Evolutionary conservation across 73 alveolate species (phyloP).

Genomic region (Durusdinium trenchii): DNA sequence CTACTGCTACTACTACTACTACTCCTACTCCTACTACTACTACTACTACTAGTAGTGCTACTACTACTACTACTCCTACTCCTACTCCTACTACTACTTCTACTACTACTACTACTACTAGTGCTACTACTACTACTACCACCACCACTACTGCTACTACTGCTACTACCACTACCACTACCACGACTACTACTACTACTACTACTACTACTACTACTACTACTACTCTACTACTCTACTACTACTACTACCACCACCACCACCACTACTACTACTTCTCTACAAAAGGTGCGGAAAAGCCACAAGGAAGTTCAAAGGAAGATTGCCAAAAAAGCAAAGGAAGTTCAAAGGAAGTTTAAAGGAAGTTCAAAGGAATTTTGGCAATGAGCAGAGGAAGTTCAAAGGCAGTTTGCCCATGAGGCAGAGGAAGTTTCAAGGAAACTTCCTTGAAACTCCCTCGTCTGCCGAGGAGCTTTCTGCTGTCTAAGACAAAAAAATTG

Average conservation of each 20-base stretch:
- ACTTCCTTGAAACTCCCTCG: neutral
- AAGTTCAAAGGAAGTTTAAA: too few relatives aligned
- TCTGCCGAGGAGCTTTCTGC: too few relatives aligned
- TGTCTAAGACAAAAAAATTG: too few relatives aligned
- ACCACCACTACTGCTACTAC: neutral
- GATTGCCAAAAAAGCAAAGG: neutral
- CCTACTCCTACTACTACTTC: neutral
- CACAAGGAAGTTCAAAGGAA: neutral
- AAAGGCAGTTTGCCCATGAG: neutral
- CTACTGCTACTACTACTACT: neutral
- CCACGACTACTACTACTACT: neutral
- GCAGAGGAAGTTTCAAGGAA: neutral
- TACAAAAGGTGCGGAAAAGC: neutral
- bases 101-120: neutral
- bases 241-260: neutral
- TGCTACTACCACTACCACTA: neutral
- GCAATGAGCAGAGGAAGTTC: neutral
- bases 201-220: neutral
- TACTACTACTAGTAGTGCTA: neutral
- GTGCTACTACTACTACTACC: neutral
- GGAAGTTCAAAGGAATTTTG: neutral
- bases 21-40: neutral
- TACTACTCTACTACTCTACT: neutral
- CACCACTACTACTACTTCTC: neutral
- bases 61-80: neutral